Base-by-base conservation (phyloP, 805 yeast genomes). In the Saccharomycopsis synnaedendra region DNA sequence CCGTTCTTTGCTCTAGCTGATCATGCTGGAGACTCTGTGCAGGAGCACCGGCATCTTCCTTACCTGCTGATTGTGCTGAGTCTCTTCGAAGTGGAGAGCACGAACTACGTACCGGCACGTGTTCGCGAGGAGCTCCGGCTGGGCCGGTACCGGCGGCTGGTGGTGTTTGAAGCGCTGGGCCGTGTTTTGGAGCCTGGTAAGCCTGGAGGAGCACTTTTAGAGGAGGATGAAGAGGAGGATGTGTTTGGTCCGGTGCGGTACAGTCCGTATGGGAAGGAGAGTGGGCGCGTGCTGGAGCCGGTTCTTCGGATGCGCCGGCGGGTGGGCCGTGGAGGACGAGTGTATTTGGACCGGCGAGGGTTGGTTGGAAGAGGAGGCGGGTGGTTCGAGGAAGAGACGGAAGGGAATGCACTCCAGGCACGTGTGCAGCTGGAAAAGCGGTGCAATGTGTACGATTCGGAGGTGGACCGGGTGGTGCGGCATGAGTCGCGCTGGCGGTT, bases 11-110 rank as follows among this genome's bases (percentile, higher is more conserved):
- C 85, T 53, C 74, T 86, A 46, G 72, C 80, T 5, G 70, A 78
- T 44, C 75, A 79, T 31, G 69, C 70, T 34, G 68, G 64, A 29
- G 19, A 37, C 1, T 39, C 52, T 34, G 58, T 72, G 40, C 64
- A 74, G 42, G 84, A 81, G 51, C 64, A 79, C 39, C 66, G 70
- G 27, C 88, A 83, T 58, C 71, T 85, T 1, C 90, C 95, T 3
- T 85, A 82, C 59, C 81, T 93, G 8, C 83, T 95, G 0, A 82
- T 86, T 38, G 76, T 88, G 0, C 73, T 85, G 1, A 75, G 82
- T 9, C 70, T 73, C 43, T 85, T 76, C 59, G 86, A 77, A 60
- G 72, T 80, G 50, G 78, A 79, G 56, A 73, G 78, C 39, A 70
- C 81, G 5, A 79, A 77, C 52, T 78, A 73, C 47, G 62, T 75